Conservation (phyloP, 2,329 filamentous ascomycete species). For the Meredithiella fracta region DNA sequence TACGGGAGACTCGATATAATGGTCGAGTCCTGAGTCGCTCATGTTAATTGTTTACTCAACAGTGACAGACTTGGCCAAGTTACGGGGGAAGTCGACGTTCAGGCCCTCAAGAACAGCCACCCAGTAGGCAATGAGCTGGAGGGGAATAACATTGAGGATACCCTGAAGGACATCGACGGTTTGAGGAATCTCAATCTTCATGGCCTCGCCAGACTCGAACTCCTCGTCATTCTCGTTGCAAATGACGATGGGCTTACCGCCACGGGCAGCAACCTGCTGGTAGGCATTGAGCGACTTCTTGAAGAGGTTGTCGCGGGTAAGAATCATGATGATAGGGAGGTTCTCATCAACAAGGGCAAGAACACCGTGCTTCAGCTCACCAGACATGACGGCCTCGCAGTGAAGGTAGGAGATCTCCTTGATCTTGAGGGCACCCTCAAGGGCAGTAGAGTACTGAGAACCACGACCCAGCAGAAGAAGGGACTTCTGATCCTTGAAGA, state of each 20-base stretch:
- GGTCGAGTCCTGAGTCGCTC: neutral
- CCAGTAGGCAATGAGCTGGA: constrained; percentile 98
- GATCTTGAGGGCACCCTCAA: constrained; percentile 97
- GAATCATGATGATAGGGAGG: constrained; percentile 98
- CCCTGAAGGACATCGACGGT: constrained; percentile 93
- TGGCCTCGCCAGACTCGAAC: constrained; percentile 73
- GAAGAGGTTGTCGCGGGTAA: constrained; percentile 91
- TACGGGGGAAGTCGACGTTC: constrained; percentile 97
- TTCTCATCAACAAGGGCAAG: constrained; percentile 95
- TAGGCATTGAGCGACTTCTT: constrained; percentile 99
- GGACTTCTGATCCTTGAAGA: constrained; percentile 94
- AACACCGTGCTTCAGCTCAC: constrained; percentile 97
- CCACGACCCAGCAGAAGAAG: constrained; percentile 85
- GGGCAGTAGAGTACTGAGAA: constrained; percentile 88
- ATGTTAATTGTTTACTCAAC: constrained; percentile 55
- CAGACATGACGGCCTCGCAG: constrained; percentile 99
- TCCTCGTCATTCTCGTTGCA: constrained; percentile 84
- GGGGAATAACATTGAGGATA: constrained; percentile 89
- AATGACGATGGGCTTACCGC: constrained; percentile 93
- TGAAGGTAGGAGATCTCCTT: constrained; percentile 99
- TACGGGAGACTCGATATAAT: constrained; percentile 14
- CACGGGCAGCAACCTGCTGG: constrained; percentile 95
- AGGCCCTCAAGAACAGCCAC: constrained; percentile 87
- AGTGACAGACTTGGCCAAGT: constrained; percentile 96
- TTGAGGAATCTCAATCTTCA: constrained; percentile 94